Percentiles rank a stretch among this genome's conserved stretches.
Conservation (phyloP, 768 basidiomycete species). For the Kwoniella botswanensis region DNA sequence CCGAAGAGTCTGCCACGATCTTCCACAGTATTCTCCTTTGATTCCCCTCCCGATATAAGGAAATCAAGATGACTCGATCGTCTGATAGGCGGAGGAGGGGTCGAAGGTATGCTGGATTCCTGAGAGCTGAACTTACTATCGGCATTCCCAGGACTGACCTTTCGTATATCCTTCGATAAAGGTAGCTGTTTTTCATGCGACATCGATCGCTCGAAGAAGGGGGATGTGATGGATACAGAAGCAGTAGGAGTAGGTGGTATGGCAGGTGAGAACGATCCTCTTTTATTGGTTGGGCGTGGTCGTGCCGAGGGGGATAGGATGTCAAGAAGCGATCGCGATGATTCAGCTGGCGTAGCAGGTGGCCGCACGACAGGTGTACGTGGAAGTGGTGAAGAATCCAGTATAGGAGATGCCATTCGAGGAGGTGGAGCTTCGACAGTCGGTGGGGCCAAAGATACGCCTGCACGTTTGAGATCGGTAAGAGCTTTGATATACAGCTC, state of each 20-base stretch:
- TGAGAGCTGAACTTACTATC: neutral
- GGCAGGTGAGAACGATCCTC: slow-evolving; percentile 33
- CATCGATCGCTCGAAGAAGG: slow-evolving; percentile 26
- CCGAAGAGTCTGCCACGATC: slow-evolving; percentile 71
- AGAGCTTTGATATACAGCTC: slow-evolving; percentile 92
- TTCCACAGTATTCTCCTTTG: slow-evolving; percentile 1
- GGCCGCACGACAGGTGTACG: slow-evolving; percentile 6
- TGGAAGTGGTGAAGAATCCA: neutral
- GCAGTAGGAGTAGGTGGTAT: slow-evolving; percentile 18
- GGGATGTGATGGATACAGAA: slow-evolving; percentile 32
- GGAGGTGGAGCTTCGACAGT: neutral
- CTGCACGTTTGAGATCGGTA: slow-evolving; percentile 60
- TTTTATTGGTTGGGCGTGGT: slow-evolving; percentile 12
- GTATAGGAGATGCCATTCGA: neutral
- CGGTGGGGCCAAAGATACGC: slow-evolving; percentile 10
- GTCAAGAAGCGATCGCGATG: slow-evolving; percentile 13
- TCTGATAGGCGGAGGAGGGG: slow-evolving; percentile 28
- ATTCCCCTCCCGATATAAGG: slow-evolving; percentile 32
- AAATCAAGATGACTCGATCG: slow-evolving; percentile 44
- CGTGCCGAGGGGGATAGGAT: slow-evolving; percentile 14
- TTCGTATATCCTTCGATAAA: neutral
- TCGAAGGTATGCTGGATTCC: slow-evolving; percentile 10
- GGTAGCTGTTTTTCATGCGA: slow-evolving; percentile 15
- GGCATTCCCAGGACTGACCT: slow-evolving; percentile 9
- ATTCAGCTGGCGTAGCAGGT: slow-evolving; percentile 15